These are phyloP conservation scores for Senna siamea DNA, from an alignment of 306 rosid genomes.

Conservation along the genomic window DNA sequence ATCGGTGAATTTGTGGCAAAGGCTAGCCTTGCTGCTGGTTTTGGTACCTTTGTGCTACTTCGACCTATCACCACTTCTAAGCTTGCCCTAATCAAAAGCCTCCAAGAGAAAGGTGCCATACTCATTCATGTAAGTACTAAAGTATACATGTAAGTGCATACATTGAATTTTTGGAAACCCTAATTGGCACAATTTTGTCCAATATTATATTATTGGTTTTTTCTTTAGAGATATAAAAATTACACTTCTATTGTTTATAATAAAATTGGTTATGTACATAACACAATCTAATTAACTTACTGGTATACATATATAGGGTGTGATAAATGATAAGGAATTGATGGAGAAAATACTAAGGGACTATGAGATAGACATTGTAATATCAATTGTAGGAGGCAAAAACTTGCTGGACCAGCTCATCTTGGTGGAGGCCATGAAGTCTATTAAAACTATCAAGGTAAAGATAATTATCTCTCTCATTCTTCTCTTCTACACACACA, in stretches of 20 bases:
- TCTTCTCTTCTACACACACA: too few species aligned
- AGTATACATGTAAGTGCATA: too few species aligned
- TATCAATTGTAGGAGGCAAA: slow-evolving; percentile 60
- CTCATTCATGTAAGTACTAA: slow-evolving; percentile 49
- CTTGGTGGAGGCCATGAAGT: slow-evolving; percentile 57
- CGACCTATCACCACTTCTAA: slow-evolving; percentile 45
- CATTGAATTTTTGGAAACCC: too few species aligned
- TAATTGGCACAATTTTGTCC: too few species aligned
- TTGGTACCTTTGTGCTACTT: slow-evolving; percentile 51
- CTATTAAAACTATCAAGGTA: slow-evolving; percentile 64
- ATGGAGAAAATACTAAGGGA: slow-evolving; percentile 63
- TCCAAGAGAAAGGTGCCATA: slow-evolving; percentile 65
- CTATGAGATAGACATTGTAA: slow-evolving; percentile 53
- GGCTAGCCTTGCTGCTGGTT: slow-evolving; percentile 54
- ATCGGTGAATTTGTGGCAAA: slow-evolving; percentile 65
- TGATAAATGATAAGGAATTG: slow-evolving; percentile 44
- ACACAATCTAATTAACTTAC: too few species aligned
- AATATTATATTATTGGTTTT: too few species aligned
- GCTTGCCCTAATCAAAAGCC: slow-evolving; percentile 35
- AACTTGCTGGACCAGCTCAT: slow-evolving; percentile 54
- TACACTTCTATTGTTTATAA: too few species aligned
- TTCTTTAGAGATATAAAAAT: too few species aligned
- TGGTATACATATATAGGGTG: slow-evolving; percentile 60
- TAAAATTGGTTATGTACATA: too few species aligned
- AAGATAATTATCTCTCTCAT: too few species aligned